Conservation (phyloP, 2,329 filamentous ascomycete genomes). For the Acarospora socialis region DNA sequence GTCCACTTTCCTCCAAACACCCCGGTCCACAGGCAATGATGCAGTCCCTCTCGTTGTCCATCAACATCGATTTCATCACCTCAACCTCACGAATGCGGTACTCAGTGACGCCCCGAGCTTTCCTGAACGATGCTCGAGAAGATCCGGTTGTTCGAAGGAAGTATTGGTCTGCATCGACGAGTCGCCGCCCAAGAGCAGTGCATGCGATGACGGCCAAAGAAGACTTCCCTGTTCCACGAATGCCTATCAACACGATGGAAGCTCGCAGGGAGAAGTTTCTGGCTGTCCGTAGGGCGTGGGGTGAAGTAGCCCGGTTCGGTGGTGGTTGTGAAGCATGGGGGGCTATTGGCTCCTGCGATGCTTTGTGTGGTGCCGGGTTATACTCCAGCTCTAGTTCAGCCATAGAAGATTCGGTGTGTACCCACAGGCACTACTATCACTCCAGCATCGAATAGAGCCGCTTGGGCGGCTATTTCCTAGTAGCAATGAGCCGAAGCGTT, state of each 20-base stretch:
- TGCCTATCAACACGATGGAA: slow-evolving; percentile 58
- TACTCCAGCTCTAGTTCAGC: too few species aligned
- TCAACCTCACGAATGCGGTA: slow-evolving; percentile 51
- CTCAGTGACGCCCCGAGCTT: slow-evolving; percentile 43
- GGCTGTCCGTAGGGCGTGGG: slow-evolving; percentile 18
- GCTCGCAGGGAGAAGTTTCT: slow-evolving; percentile 43
- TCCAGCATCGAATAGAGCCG: too few species aligned
- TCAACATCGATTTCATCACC: slow-evolving; percentile 46
- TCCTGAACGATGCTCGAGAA: slow-evolving; percentile 49
- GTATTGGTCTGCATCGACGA: slow-evolving; percentile 54
- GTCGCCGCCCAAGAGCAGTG: slow-evolving; percentile 50
- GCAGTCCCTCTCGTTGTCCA: slow-evolving; percentile 43
- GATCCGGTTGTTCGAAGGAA: slow-evolving; percentile 52
- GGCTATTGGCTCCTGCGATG: slow-evolving; percentile 4
- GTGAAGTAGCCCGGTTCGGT: slow-evolving; percentile 19
- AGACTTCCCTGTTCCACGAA: slow-evolving; percentile 61
- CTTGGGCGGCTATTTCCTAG: too few species aligned
- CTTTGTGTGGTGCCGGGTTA: too few species aligned
- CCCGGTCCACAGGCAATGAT: slow-evolving; percentile 59
- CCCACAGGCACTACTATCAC: too few species aligned
- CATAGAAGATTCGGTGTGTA: too few species aligned
- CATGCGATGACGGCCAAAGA: slow-evolving; percentile 63
- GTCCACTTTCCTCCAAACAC: slow-evolving; percentile 51
- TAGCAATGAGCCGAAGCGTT: too few species aligned
- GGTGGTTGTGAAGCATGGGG: slow-evolving; percentile 12